Base-by-base conservation (phyloP, 768 basidiomycete genomes). In the Pisolithus orientalis region DNA sequence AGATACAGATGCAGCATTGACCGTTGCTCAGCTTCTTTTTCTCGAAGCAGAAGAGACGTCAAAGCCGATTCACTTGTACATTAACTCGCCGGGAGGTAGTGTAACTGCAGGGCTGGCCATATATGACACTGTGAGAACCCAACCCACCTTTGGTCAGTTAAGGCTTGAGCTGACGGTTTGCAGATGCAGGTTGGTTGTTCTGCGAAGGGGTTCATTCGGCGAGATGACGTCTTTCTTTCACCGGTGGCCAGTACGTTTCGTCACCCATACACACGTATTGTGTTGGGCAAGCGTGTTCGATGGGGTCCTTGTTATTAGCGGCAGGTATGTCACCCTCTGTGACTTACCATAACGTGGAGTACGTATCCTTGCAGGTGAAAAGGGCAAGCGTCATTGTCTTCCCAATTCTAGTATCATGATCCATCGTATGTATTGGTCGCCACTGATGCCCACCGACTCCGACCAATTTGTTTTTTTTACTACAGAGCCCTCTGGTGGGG, bases 371-470 rank as follows among this genome's bases (percentile, higher is more conserved):
- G 21, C 59, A 78, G 80, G 93, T 34, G 92, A 88, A 72, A 84
- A 78, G 58, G 94, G 94, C 34, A 92, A 94, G 66, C 79, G 95
- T 29, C 93, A 93, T 65, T 88, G 88, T 60, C 78, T 98, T 53
- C 92, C 93, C 11, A 90, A 97, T 65, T 87, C 93, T 17, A 91
- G 88, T 65, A 92, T 98, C 63, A 98, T 98, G 95, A 97, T 98
- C 51, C 95, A 98, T 68, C 95, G 94, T 95, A 66, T 63, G 83
- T 66, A 29, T 48, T 32, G 31, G 5, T 37, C n/a, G 32, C 29
- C 6, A 17, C 9, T 37, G 17, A 21, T 24, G 32, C 21, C 13
- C 9, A 9, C 34, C 32, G 51, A 47, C 38, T 34, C 32, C 25
- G 27, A 6, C 25, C 27, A 55, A 9, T 21, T 29, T 47, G 53